These are phyloP conservation scores for Beauveria sp. DNA, from an alignment of 2,329 filamentous ascomycete genomes.

Conservation along the genomic window DNA sequence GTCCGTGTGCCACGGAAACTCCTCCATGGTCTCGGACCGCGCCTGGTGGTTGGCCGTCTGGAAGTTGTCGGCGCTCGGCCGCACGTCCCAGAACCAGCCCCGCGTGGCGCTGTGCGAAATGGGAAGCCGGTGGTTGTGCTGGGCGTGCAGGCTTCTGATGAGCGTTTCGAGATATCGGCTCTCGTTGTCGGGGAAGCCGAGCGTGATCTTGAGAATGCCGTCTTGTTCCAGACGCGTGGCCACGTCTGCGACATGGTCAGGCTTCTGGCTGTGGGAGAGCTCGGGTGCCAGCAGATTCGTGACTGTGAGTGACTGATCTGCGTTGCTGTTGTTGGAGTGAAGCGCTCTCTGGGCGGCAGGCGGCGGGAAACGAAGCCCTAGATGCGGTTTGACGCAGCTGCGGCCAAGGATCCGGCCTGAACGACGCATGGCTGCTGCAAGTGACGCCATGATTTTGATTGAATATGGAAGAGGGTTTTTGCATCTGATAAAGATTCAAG, in stretches of 20 bases:
- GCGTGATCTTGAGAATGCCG: conserved; percentile 29
- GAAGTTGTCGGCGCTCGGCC: conserved; percentile 21
- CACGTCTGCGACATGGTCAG: not conserved
- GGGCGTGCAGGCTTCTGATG: conserved; percentile 24
- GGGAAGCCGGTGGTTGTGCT: conserved; percentile 29
- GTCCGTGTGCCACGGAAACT: conserved; percentile 38
- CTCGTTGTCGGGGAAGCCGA: conserved; percentile 24
- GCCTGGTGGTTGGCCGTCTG: conserved; percentile 26
- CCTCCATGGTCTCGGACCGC: conserved; percentile 33
- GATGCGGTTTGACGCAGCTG: not conserved
- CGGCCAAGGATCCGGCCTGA: not conserved
- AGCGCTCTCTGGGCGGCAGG: not conserved
- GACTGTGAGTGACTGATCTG: not conserved
- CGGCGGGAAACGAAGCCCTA: not conserved
- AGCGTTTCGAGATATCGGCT: conserved; percentile 29
- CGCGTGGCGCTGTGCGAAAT: conserved; percentile 32
- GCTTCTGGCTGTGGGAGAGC: not conserved
- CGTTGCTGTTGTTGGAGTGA: not conserved
- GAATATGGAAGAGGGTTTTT: not conserved
- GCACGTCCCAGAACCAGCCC: conserved; percentile 39
- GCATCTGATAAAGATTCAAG: not conserved
- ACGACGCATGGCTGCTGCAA: not conserved
- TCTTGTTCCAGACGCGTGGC: not conserved
- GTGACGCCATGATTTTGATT: not conserved
- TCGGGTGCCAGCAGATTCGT: not conserved